Evolutionary conservation across 805 yeast species (phyloP).

Genomic region (Kodamaea kakaduensis): DNA sequence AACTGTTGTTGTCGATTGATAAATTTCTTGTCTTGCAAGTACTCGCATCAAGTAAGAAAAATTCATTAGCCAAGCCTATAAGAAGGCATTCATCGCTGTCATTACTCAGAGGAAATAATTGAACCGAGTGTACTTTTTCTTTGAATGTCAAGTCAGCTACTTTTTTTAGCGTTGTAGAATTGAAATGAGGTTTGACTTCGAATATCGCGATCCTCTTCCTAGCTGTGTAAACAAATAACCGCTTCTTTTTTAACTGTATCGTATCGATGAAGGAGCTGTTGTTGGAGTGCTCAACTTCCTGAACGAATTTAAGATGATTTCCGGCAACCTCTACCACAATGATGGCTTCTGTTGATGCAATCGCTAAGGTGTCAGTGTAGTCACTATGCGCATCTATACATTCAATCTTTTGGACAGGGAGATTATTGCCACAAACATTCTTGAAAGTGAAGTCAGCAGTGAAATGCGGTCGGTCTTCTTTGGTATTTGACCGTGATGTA

Average conservation of each 20-base stretch:
- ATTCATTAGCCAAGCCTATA: constrained; percentile 24
- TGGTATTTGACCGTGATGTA: constrained; percentile 7
- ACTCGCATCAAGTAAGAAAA: constrained; percentile 23
- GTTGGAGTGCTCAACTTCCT: constrained; percentile 23
- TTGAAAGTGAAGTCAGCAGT: constrained; percentile 4
- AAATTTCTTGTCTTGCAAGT: constrained; percentile 15
- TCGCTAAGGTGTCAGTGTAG: constrained; percentile 21
- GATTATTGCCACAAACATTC: not conserved
- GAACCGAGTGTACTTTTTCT: constrained; percentile 27
- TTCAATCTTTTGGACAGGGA: constrained; percentile 14
- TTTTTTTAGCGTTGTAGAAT: constrained; percentile 25
- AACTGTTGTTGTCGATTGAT: constrained; percentile 17
- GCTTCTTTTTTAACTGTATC: constrained; percentile 17
- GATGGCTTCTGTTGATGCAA: constrained; percentile 22
- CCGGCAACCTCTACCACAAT: constrained; percentile 30
- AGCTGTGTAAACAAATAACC: constrained; percentile 25
- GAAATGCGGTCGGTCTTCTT: constrained; percentile 12
- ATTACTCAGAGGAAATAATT: constrained; percentile 6
- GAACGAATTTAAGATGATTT: constrained; percentile 29
- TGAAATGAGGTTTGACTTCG: constrained; percentile 26
- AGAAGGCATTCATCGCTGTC: constrained; percentile 13
- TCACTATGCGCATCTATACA: constrained; percentile 12
- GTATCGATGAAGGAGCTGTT: constrained; percentile 13
- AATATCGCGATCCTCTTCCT: constrained; percentile 29
- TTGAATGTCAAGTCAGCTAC: constrained; percentile 24